These are phyloP conservation scores for Aquilaria yunnanensis DNA, from an alignment of 345 rosid species.

Conservation along the genomic window DNA sequence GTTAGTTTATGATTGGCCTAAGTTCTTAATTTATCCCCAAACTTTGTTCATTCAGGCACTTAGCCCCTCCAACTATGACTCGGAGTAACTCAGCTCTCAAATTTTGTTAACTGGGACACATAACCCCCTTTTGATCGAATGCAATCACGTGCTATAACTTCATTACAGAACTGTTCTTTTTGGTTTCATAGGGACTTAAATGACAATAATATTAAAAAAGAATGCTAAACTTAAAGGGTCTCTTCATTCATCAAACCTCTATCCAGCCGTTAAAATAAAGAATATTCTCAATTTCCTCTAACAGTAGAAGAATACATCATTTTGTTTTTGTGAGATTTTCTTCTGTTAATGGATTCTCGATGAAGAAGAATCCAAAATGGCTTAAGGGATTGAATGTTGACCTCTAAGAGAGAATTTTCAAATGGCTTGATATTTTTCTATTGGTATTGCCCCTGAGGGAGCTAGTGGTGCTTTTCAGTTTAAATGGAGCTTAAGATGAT, in stretches of 20 bases:
- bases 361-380: constrained; percentile 22
- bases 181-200: too few species aligned
- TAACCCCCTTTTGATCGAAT: too few species aligned
- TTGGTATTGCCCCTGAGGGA: constrained; percentile 75
- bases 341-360: constrained; percentile 53
- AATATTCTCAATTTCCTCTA: constrained; percentile 10
- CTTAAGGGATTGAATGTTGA: constrained; percentile 30
- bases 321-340: constrained; percentile 27
- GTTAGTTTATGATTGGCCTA: constrained; percentile 23
- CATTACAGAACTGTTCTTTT: too few species aligned
- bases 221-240: neutral
- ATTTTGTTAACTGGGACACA: too few species aligned
- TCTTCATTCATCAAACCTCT: constrained; percentile 12
- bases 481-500: constrained; percentile 3
- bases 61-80: too few species aligned
- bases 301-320: neutral
- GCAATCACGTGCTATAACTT: too few species aligned
- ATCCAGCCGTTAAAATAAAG: constrained; percentile 19
- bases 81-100: too few species aligned
- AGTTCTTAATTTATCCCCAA: too few species aligned
- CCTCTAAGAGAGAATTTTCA: constrained; percentile 34
- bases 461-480: constrained; percentile 83
- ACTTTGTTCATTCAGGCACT: too few species aligned
- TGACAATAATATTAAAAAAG: too few species aligned
- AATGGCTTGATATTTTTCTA: constrained; percentile 39